Evolutionary conservation across 371 early-diverging fungal genomes (phyloP).

Genomic region (Actinomortierella wolfii): DNA sequence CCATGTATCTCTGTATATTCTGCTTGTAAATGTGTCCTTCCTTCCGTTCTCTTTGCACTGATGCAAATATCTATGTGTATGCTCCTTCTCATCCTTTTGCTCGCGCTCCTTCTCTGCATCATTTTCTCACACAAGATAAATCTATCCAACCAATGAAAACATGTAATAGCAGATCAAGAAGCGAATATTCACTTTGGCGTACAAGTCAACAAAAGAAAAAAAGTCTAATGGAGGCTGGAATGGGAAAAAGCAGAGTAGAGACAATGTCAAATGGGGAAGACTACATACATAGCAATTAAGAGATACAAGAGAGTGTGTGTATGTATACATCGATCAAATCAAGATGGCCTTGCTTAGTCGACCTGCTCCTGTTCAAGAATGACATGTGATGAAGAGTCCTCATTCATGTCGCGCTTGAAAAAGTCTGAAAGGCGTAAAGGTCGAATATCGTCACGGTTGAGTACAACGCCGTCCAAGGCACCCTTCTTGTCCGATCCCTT

Average conservation of each 20-base stretch:
- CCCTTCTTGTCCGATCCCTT: conserved; percentile 44
- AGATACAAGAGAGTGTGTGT: background rate
- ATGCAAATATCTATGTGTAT: too few species aligned
- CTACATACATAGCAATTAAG: too few species aligned
- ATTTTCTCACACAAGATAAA: too few species aligned
- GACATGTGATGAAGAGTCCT: conserved; percentile 46
- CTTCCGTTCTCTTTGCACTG: background rate
- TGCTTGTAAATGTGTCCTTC: background rate
- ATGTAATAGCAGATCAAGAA: too few species aligned
- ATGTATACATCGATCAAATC: background rate
- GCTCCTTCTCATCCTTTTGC: too few species aligned
- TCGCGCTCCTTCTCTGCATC: too few species aligned
- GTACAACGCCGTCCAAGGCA: conserved; percentile 30
- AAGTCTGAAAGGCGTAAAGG: conserved; percentile 68
- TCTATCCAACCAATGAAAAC: too few species aligned
- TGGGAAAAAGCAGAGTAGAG: too few species aligned
- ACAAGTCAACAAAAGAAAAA: too few species aligned
- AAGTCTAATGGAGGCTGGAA: too few species aligned
- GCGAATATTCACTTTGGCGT: too few species aligned
- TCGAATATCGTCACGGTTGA: conserved; percentile 54
- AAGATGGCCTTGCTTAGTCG: conserved; percentile 21
- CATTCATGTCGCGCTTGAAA: conserved; percentile 50
- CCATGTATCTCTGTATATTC: background rate
- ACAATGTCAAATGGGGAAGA: too few species aligned
- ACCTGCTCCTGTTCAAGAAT: conserved; percentile 40